Base-by-base conservation (phyloP, 1,284 basidiomycete genomes). In the Porogramme epimiltina region DNA sequence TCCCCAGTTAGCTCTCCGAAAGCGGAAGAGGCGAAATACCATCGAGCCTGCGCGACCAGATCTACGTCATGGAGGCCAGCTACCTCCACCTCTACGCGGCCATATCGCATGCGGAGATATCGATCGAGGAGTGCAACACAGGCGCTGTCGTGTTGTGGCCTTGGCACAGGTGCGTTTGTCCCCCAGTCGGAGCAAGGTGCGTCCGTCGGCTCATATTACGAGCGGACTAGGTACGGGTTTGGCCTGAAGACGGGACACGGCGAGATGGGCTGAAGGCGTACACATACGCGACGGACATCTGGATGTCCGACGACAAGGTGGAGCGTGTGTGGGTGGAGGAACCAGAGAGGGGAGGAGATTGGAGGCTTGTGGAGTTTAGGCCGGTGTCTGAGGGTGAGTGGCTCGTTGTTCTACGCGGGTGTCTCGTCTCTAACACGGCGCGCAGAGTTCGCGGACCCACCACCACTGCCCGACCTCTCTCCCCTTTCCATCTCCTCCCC, bases 1-100 rank as follows among this genome's bases (percentile, higher is more conserved):
- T 84, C 2, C 56, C 68, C 2, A 50, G 52, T 11, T 49, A 57
- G 28, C 45, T 54, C 15, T 42, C 59, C 10, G 51, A 60, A 23
- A 51, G 62, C 48, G 49, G 42, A 16, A 26, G 47, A 26, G 43
- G 46, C n/a, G 22, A 58, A 31, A 51, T 51, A 16, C 36, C 60
- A 20, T 54, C 54, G 6, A 42, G 55, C 6, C 49, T 56, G 6
- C 61, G 42, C 13, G 54, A 62, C 26, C 60, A 90, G 63, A 73
- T 91, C 9, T 93, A 92, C 65, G 87, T 84, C 40, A 93, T 95
- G 91, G 91, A 93, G 68, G 84, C 89, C 8, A 81, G 79, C 10
- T 93, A 91, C 65, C 91, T 91, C 0, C 92, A 94, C 71, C 78
- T 93, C 3, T 90, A 90, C 2, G 91, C 90, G 4, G 90, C 93